Percentiles rank a stretch among this genome's conserved stretches.
These are phyloP conservation scores for Clarireedia sp. DNA, from an alignment of 2,329 filamentous ascomycete genomes.

Conservation along the genomic window DNA sequence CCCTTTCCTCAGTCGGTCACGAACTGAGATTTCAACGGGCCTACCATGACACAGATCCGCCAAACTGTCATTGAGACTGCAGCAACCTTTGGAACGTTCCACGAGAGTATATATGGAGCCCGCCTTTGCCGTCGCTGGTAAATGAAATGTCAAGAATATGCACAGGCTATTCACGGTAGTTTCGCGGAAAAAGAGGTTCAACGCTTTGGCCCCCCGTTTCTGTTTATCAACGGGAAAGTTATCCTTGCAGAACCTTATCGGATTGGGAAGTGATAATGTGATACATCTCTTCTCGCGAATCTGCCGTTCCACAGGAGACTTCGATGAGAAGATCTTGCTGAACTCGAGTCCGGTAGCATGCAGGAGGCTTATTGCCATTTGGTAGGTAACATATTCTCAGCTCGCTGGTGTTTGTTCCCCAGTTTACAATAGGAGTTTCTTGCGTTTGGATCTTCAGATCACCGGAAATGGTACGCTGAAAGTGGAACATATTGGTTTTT, in stretches of 20 bases:
- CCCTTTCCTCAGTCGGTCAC: too few species aligned
- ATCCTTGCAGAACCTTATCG: not conserved
- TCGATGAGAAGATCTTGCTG: conserved; percentile 7
- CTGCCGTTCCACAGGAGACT: not conserved
- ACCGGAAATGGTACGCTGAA: not conserved
- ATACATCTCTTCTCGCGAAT: conserved; percentile 11
- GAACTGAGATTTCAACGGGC: too few species aligned
- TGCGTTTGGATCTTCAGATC: not conserved
- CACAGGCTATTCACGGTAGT: not conserved
- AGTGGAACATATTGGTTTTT: not conserved
- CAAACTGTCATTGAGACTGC: not conserved
- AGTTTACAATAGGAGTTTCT: not conserved
- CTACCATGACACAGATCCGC: too few species aligned
- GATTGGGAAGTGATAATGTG: not conserved
- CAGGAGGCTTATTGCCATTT: not conserved
- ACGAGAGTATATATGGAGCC: not conserved
- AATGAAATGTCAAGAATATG: not conserved
- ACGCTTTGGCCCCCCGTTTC: not conserved
- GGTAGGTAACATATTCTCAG: not conserved
- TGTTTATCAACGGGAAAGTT: not conserved
- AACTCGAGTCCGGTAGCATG: conserved; percentile 2
- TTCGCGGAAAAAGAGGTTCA: not conserved
- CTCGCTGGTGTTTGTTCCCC: not conserved
- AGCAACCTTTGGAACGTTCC: not conserved
- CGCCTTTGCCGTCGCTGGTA: too few species aligned